Base-by-base conservation (phyloP, 129 eudicot genomes). In the Solidago caesia region DNA sequence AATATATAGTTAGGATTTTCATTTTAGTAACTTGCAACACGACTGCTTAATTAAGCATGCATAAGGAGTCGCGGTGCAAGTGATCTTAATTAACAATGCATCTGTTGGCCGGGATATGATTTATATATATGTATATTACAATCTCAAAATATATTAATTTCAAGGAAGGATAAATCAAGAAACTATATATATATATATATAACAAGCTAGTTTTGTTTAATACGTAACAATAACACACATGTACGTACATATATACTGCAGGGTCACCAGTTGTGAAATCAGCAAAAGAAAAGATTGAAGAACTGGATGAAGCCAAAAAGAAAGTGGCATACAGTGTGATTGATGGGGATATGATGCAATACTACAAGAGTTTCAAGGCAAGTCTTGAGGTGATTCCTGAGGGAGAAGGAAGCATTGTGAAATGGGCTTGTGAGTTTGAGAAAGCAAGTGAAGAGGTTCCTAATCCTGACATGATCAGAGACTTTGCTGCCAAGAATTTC, bases 361-460 rank as follows among this genome's bases (percentile, higher is more conserved):
- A 80, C 84, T 87, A 80, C 89, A 89, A 82, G 70, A 81, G 66
- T 56, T 89, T 92, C 84, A 86, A 89, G 80, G 89, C 87, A 44
- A 70, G 56, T 42, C 76, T 87, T 4, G 79, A 42, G 44, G 94
- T 89, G 51, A 61, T 71, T 7, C 84, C 91, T 4, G 84, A 89
- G 62, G 98, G 64, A 7, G 84, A 75, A 12, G 96, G 95, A 55
- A 82, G 91, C 69, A 10, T 79, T 47, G 88, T 87, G 71, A 92
- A 85, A 69, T 92, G 96, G 96, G 5, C 26, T 2, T 89, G 88
- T 77, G 94, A 87, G 70, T 89, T 70, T 76, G 89, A 87, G 77
- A 92, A 92, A 82, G 88, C 94, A 11, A 85, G 82, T 42, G 91
- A 89, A 2, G 90, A 89, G 52, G 76, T 87, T 39, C 98, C 98